Evolutionary conservation across 129 eudicot genomes (phyloP).

Genomic region (Centrapalus pauciflorus): DNA sequence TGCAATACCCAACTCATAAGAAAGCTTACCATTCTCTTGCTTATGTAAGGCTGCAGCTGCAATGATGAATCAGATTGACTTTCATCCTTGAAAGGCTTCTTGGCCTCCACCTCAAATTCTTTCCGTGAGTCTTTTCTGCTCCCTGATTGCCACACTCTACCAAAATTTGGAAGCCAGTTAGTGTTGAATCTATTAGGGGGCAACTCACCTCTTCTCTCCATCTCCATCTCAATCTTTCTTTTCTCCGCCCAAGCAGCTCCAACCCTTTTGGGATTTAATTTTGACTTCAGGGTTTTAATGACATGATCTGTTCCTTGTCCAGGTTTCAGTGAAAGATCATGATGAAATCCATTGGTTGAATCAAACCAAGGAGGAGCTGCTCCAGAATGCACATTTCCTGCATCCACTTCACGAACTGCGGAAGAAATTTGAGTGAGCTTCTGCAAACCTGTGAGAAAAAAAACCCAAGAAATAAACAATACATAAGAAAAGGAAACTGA

Average conservation of each 20-base stretch:
- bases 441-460: conserved; percentile 39
- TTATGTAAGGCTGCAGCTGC: conserved; percentile 80
- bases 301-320: not conserved
- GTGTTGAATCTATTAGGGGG: conserved; percentile 41
- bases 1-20: too few species aligned
- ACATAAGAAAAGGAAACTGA: not conserved
- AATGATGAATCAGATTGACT: conserved; percentile 34
- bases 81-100: conserved; percentile 27
- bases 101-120: conserved; percentile 57
- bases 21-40: conserved; percentile 80
- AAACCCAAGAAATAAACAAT: not conserved
- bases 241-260: conserved; percentile 99
- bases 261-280: conserved; percentile 81
- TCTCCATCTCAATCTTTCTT: conserved; percentile 80
- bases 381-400: conserved; percentile 90
- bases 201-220: conserved; percentile 72
- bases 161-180: conserved; percentile 95
- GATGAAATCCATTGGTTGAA: conserved; percentile 24
- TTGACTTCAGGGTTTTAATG: conserved; percentile 39
- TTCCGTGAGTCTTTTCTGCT: conserved; percentile 84
- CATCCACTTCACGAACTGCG: conserved; percentile 14
- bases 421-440: conserved; percentile 50
- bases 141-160: conserved; percentile 98
- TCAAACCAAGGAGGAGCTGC: conserved; percentile 93
- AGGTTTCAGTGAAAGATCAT: conserved; percentile 13